A percentile compares a stretch with the other conserved stretches of the same genome.
phyloP scores from a whole-genome alignment of 306 rosid genomes.

The Hylodesmum podocarpum region DNA sequence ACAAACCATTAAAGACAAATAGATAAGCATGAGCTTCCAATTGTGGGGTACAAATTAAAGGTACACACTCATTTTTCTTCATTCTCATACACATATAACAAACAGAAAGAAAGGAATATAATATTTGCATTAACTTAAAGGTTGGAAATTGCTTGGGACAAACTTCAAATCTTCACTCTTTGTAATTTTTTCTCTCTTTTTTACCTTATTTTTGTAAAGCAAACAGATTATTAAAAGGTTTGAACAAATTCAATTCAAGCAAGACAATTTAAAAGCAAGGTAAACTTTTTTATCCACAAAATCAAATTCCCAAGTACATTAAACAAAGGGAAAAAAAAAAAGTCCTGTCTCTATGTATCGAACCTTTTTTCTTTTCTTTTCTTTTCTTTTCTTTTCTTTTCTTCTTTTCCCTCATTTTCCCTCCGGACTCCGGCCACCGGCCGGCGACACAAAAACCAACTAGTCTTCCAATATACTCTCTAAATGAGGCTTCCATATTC shows the following conservation, averaged over 20 bases:
- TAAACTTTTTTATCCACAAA: constrained; percentile 60
- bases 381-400: not conserved
- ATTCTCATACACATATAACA: not conserved
- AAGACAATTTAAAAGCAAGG: constrained; percentile 14
- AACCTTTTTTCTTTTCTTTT: constrained; percentile 26
- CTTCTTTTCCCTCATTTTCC: not conserved
- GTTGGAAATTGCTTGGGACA: constrained; percentile 18
- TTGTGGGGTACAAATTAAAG: not conserved
- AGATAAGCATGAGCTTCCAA: not conserved
- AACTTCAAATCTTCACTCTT: not conserved
- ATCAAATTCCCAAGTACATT: constrained; percentile 36
- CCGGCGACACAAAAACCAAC: not conserved
- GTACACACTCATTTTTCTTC: constrained; percentile 11
- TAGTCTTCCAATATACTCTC: constrained; percentile 74
- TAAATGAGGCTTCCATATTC: constrained; percentile 73
- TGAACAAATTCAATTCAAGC: constrained; percentile 31
- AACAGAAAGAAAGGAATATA: constrained; percentile 11
- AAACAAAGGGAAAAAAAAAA: constrained; percentile 9
- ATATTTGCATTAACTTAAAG: constrained; percentile 33
- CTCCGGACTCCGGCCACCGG: constrained; percentile 24
- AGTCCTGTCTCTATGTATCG: constrained; percentile 30
- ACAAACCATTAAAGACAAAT: constrained; percentile 14
- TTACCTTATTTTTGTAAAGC: not conserved
- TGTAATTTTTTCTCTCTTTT: not conserved
- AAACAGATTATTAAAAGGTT: constrained; percentile 25